phyloP scores from a whole-genome alignment of 148 eudicot genomes.

The Fagopyrum tataricum region DNA sequence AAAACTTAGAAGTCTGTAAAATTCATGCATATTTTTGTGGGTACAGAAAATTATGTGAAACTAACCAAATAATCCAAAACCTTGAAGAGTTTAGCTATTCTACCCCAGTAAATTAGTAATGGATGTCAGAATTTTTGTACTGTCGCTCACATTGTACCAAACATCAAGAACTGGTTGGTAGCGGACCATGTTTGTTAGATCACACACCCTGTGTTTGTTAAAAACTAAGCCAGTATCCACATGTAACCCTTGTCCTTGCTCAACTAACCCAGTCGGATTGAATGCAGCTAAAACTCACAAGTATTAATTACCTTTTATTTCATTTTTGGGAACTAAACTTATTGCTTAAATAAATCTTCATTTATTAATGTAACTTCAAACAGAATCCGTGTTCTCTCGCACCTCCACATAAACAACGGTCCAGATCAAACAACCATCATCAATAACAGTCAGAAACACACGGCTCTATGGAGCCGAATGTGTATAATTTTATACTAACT shows the following conservation, averaged over 20 bases:
- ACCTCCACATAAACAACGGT: background rate
- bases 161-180: background rate
- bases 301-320: background rate
- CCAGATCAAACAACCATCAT: background rate
- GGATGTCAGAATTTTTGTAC: background rate
- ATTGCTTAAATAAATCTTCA: too few relatives aligned
- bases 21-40: background rate
- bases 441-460: background rate
- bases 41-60: background rate
- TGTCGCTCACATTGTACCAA: background rate
- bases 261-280: background rate
- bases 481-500: too few relatives aligned
- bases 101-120: background rate
- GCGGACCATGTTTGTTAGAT: slow-evolving; percentile 4
- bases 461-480: background rate
- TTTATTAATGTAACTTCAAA: background rate
- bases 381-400: background rate
- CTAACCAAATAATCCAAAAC: background rate
- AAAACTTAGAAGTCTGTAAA: background rate
- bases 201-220: background rate
- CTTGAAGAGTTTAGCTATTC: background rate
- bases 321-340: background rate
- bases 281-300: background rate
- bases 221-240: background rate
- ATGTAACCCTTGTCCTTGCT: background rate